phyloP scores from a whole-genome alignment of 495 filamentous ascomycete species.

The Aspergillus baeticus region DNA sequence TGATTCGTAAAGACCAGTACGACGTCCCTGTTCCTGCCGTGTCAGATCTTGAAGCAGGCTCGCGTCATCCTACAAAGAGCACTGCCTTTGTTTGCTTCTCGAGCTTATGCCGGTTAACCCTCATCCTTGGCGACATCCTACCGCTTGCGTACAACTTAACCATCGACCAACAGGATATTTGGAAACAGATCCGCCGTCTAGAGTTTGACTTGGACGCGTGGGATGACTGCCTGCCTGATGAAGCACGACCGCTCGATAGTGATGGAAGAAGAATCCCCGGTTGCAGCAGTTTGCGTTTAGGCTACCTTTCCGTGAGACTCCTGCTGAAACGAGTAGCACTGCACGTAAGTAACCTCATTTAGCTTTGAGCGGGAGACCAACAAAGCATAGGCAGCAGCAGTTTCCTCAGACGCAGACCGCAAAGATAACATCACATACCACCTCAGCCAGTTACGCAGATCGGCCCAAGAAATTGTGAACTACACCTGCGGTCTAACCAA shows the following conservation, averaged over 20 bases:
- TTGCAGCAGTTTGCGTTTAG: slow-evolving; percentile 30
- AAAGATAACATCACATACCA: slow-evolving; percentile 21
- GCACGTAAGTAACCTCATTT: slow-evolving; percentile 8
- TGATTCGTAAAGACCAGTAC: slow-evolving; percentile 25
- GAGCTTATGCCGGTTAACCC: slow-evolving; percentile 33
- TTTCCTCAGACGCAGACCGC: slow-evolving; percentile 9
- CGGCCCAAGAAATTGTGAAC: slow-evolving; percentile 28
- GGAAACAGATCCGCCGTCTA: slow-evolving; percentile 18
- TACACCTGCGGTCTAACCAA: slow-evolving; percentile 20
- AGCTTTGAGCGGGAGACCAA: neutral
- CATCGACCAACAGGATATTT: slow-evolving; percentile 18
- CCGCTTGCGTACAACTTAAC: slow-evolving; percentile 30
- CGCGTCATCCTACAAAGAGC: slow-evolving; percentile 3
- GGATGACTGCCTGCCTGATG: slow-evolving; percentile 20
- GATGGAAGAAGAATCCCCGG: slow-evolving; percentile 23
- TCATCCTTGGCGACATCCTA: slow-evolving; percentile 36
- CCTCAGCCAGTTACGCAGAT: slow-evolving; percentile 23
- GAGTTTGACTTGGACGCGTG: slow-evolving; percentile 27
- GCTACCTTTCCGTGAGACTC: slow-evolving; percentile 30
- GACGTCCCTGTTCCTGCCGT: slow-evolving; percentile 33
- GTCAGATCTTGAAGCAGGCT: slow-evolving; percentile 7
- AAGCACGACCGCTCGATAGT: slow-evolving; percentile 16
- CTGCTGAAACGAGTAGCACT: slow-evolving; percentile 30
- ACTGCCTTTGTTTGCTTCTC: slow-evolving; percentile 26
- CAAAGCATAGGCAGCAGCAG: slow-evolving; percentile 10